Conservation (phyloP, 805 yeast species). For the Pichia cephalocereana region DNA sequence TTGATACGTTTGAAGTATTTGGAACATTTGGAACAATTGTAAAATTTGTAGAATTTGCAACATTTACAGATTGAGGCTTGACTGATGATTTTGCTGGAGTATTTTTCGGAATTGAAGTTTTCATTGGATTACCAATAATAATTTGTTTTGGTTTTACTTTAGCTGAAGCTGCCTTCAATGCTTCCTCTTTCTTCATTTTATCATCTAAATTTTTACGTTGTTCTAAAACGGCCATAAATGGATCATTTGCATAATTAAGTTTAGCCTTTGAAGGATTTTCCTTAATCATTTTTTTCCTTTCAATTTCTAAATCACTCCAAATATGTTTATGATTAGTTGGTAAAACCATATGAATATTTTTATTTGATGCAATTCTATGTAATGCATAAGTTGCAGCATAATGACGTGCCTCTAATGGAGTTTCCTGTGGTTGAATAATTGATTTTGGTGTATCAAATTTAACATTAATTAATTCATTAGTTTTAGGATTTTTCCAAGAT, state of each 20-base stretch:
- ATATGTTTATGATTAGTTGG: slow-evolving; percentile 74
- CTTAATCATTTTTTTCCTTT: slow-evolving; percentile 41
- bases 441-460: slow-evolving; percentile 44
- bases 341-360: slow-evolving; percentile 77
- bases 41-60: no score
- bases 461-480: slow-evolving; percentile 55
- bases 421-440: slow-evolving; percentile 55
- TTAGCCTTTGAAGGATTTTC: slow-evolving; percentile 40
- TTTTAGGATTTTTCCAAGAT: slow-evolving; percentile 71
- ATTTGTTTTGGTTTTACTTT: slow-evolving; percentile 36
- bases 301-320: slow-evolving; percentile 67
- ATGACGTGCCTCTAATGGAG: slow-evolving; percentile 85
- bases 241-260: slow-evolving; percentile 56
- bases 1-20: no score
- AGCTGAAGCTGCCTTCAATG: slow-evolving; percentile 37
- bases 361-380: slow-evolving; percentile 69
- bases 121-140: slow-evolving; percentile 21
- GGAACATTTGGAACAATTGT: no score
- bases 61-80: no score
- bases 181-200: slow-evolving; percentile 37
- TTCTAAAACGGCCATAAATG: slow-evolving; percentile 63
- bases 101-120: not conserved
- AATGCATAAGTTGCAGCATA: slow-evolving; percentile 83
- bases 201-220: slow-evolving; percentile 36
- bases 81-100: not conserved